Evolutionary conservation across 1,284 basidiomycete species (phyloP), one percentile per base, ranked within the genome.

Genomic region (Laetiporus sulphureus): DNA sequence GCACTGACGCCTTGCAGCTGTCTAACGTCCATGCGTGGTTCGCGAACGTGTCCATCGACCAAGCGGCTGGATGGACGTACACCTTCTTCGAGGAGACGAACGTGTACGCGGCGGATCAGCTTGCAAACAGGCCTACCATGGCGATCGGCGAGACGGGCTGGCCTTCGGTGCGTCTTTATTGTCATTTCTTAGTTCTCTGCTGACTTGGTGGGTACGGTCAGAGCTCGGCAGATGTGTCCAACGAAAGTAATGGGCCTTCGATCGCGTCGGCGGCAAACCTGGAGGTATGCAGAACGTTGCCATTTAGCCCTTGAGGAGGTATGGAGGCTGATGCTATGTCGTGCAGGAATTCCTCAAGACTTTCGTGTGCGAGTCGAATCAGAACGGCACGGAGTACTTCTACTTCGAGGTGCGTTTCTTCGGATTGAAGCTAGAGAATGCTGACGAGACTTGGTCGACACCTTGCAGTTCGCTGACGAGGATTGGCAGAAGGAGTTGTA

Each of bases 131-230:
- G 45, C 90, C 91, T 4, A 63, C 68, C 42, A 82, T 84, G 71
- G 91, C 80, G 65, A 91, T 94, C 50, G 91, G 91, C 8, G 91
- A 95, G 68, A 92, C 91, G 18, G 93, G 93, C 29, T 96, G 93
- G 93, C 93, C 93, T 11, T 81, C 87, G 24, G 83, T 84, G 57
- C 47, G 69, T 53, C 5, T 35, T 16, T 23, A 1, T 25, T 22
- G 15, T 6, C 29, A 16, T 36, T 47, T 22, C 32, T 29, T 30
- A 18, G 36, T 31, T 30, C 18, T 15, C 32, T 22, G 12, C 36
- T 38, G 8, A 27, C 8, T 8, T 33, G 11, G 32, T 8, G 16
- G 10, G 16, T 33, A 16, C n/a, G 7, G 3, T 19, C 46, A 83
- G 81, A 65, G 69, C 47, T 82, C 83, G 2, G 77, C 74, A 11